These are phyloP conservation scores for Ustilago vetiveriae DNA, from an alignment of 1,284 basidiomycete species.

Conservation along the genomic window DNA sequence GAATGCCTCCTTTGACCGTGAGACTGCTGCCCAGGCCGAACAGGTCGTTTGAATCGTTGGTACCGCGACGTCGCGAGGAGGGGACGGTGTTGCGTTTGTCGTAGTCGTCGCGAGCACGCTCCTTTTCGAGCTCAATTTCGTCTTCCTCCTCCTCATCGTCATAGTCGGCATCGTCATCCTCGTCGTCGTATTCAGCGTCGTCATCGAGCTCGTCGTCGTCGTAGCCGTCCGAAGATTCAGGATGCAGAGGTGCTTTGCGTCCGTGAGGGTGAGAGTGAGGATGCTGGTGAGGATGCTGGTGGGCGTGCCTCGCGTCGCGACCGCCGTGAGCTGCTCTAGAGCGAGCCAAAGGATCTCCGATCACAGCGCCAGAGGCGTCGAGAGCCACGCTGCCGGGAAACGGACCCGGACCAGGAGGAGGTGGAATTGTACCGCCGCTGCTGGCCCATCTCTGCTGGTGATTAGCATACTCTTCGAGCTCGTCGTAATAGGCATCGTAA, in stretches of 20 bases:
- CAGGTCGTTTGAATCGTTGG: conserved; percentile 72
- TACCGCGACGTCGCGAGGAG: conserved; percentile 29
- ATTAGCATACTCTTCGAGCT: conserved; percentile 97
- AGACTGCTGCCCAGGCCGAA: conserved; percentile 82
- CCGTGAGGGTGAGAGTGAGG: conserved; percentile 38
- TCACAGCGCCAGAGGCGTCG: conserved; percentile 82
- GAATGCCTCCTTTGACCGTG: conserved; percentile 88
- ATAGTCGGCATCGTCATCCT: conserved; percentile 67
- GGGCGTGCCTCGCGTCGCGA: conserved; percentile 44
- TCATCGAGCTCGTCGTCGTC: conserved; percentile 62
- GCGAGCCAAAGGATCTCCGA: conserved; percentile 72
- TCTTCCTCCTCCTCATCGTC: conserved; percentile 62
- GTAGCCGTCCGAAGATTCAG: conserved; percentile 50
- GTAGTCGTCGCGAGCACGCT: conserved; percentile 60
- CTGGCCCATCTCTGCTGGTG: conserved; percentile 92
- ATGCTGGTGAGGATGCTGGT: conserved; percentile 44
- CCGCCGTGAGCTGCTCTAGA: conserved; percentile 21
- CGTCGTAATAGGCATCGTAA: conserved; percentile 99
- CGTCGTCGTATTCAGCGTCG: conserved; percentile 73
- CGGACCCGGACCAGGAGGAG: conserved; percentile 93
- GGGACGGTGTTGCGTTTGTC: conserved; percentile 41
- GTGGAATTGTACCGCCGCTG: conserved; percentile 83
- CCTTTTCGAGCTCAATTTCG: conserved; percentile 60
- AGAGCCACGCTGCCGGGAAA: conserved; percentile 97
- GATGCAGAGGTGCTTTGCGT: conserved; percentile 36